Evolutionary conservation across 2,329 filamentous ascomycete genomes (phyloP), one percentile per base, ranked within the genome.

Genomic region (Lecanicillium sp.): DNA sequence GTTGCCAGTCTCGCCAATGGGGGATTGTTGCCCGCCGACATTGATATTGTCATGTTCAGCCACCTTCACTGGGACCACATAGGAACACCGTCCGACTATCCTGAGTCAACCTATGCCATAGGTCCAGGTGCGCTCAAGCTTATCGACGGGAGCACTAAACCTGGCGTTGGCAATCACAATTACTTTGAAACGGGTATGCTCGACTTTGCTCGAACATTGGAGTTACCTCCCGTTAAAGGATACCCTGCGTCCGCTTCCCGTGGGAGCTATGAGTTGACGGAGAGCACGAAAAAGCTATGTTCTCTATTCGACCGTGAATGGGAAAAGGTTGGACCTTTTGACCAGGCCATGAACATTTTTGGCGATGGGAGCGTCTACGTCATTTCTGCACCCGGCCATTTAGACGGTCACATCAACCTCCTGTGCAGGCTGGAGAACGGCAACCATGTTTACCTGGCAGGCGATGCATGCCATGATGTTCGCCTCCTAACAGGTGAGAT

Each of bases 51-150:
- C 5, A 52, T 77, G 7, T 51, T 74, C 2, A 71, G 65, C 46
- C 74, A 79, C 42, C 61, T 72, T 0, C 73, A 79, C 47, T 77
- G 71, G 62, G 74, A 79, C 46, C 74, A 78, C 44, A 61, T 71
- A 28, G 75, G 74, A n/a, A 73, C 70, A 4, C 69, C 72, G 0
- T 54, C 58, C 2, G 71, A 76, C 46, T 78, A 75, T 45, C 43
- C 60, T 1, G 52, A 58, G 11, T 60, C 71, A 0, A 57, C 58
- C 3, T 75, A 78, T 45, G 46, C 71, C 4, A 66, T 77, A 9
- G 75, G 75, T 0, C 56, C 60, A 4, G 69, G 69, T 5, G 65
- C 66, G 1, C 45, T 65, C 14, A 45, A 63, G 28, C 50, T 73
- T 2, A 51, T 73, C 5, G 42, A 46, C n/a, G 34, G 53, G 13